Conservation (phyloP, 495 filamentous ascomycete genomes). For the Neurospora sp. region DNA sequence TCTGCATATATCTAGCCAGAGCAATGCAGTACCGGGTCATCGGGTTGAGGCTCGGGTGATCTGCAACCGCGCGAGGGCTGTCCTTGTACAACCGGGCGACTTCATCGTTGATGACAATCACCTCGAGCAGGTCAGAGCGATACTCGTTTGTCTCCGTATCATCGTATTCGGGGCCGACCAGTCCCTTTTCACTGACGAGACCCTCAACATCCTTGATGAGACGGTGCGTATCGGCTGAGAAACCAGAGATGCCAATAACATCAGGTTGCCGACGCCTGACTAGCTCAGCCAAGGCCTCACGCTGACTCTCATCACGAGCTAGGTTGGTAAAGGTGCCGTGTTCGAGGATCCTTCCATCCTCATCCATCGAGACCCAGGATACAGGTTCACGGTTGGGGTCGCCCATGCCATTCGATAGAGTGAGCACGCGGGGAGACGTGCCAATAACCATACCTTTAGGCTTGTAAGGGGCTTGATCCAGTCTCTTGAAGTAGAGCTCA, state of each 20-base stretch:
- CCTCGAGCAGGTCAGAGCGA: constrained; percentile 64
- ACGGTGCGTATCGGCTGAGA: constrained; percentile 74
- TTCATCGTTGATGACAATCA: constrained; percentile 90
- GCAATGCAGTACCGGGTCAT: constrained; percentile 82
- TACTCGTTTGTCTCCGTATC: constrained; percentile 52
- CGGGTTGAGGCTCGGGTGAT: constrained; percentile 67
- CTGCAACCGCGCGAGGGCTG: constrained; percentile 66
- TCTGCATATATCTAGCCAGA: constrained; percentile 82
- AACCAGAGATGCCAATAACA: constrained; percentile 83
- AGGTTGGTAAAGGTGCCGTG: constrained; percentile 78
- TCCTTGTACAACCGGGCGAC: constrained; percentile 89
- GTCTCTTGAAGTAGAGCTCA: constrained; percentile 70
- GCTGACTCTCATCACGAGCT: constrained; percentile 56
- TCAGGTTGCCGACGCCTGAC: constrained; percentile 71
- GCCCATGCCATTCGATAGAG: constrained; percentile 74
- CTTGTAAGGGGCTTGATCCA: constrained; percentile 94
- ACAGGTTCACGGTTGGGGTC: constrained; percentile 65
- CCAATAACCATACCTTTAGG: constrained; percentile 88
- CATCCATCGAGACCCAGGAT: constrained; percentile 86
- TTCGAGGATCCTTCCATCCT: constrained; percentile 80
- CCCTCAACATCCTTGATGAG: constrained; percentile 69
- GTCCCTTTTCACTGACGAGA: constrained; percentile 60
- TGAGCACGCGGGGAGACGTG: constrained; percentile 75
- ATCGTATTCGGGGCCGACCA: constrained; percentile 64
- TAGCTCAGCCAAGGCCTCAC: constrained; percentile 58